A percentile compares a stretch with the other conserved stretches of the same genome.
Evolutionary conservation across 2,329 filamentous ascomycete genomes (phyloP).

Genomic region (Epichloe festucae): DNA sequence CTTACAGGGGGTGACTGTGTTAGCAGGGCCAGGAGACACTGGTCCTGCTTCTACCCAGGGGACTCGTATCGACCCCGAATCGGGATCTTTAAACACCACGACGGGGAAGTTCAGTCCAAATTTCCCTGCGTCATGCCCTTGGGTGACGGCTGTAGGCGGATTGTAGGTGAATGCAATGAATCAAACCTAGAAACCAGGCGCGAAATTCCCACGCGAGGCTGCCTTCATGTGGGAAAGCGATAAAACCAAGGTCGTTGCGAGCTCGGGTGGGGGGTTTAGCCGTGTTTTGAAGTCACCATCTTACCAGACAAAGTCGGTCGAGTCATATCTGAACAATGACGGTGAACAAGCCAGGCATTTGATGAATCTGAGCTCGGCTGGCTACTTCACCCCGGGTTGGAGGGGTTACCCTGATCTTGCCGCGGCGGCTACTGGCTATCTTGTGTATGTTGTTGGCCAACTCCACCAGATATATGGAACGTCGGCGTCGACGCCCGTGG

Average conservation of each 20-base stretch:
- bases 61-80: constrained; percentile 2
- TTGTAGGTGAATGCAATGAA: constrained; percentile 22
- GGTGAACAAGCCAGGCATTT: constrained; percentile 9
- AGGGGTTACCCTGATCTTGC: constrained; percentile 48
- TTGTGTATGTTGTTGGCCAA: constrained; percentile 18
- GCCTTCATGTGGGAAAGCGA: constrained; percentile 10
- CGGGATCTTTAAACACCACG: constrained; percentile 20
- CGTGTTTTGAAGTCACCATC: constrained; percentile 28
- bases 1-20: constrained; percentile 49
- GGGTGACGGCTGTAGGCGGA: constrained; percentile 49
- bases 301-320: constrained; percentile 33
- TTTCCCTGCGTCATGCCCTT: constrained; percentile 36
- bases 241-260: constrained; percentile 37
- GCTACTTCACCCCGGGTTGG: constrained; percentile 31
- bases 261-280: constrained; percentile 40
- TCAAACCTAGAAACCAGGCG: constrained; percentile 7
- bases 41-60: constrained; percentile 16
- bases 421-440: constrained; percentile 30
- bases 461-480: constrained; percentile 18
- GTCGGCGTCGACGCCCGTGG: constrained; percentile 46
- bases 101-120: constrained; percentile 21
- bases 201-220: background rate
- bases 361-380: constrained; percentile 15
- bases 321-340: constrained; percentile 27
- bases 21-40: constrained; percentile 50